Conservation (phyloP, 371 early-diverging fungal species). For the Sporodiniella umbellata region DNA sequence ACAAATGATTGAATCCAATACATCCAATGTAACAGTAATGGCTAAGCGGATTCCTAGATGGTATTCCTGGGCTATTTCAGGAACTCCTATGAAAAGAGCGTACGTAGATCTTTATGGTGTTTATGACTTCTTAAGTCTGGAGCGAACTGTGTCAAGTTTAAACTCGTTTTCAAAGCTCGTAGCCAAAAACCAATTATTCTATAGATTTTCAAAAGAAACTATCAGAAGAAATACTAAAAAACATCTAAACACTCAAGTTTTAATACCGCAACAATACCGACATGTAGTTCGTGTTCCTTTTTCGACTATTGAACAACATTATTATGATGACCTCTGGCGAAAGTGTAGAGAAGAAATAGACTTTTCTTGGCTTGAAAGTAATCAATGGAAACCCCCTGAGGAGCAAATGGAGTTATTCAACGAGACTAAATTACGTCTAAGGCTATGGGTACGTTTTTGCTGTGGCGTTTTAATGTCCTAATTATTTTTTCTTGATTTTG, state of each 20-base stretch:
- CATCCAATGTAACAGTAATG: constrained; percentile 49
- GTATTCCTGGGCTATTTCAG: constrained; percentile 70
- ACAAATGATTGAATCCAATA: constrained; percentile 62
- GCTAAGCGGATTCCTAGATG: constrained; percentile 54
- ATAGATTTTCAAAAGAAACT: constrained; percentile 31
- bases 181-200: constrained; percentile 20
- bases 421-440: background rate
- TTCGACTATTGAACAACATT: constrained; percentile 56
- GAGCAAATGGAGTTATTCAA: background rate
- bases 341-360: constrained; percentile 26
- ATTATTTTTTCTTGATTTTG: background rate
- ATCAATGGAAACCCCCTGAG: constrained; percentile 15
- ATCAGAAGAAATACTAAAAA: constrained; percentile 61
- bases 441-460: constrained; percentile 23
- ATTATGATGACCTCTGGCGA: constrained; percentile 59
- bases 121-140: constrained; percentile 40
- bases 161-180: too few relatives aligned
- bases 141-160: constrained; percentile 23
- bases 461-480: background rate
- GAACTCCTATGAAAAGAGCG: constrained; percentile 58
- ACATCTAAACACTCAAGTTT: constrained; percentile 46
- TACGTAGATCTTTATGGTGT: constrained; percentile 53
- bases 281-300: constrained; percentile 48
- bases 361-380: constrained; percentile 19
- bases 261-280: constrained; percentile 55